Percentiles rank a stretch among this genome's conserved stretches.
phyloP scores from a whole-genome alignment of 139 green algal genomes.

The Tetraselmis striata region DNA sequence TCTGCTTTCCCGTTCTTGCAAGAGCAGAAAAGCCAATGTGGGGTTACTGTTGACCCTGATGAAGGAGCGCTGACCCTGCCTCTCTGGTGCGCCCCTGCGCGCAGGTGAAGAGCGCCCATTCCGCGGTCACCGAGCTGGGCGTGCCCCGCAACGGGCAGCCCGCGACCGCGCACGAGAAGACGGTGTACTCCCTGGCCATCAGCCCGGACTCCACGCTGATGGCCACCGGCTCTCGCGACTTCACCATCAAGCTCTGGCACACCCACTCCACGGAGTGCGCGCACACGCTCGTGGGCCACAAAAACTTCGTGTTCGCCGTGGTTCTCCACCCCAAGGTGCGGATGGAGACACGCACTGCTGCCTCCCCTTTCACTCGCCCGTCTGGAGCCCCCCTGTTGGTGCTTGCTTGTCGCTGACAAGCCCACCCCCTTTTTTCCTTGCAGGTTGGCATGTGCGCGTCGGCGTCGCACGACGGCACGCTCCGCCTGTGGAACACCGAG shows the following conservation, averaged over 20 bases:
- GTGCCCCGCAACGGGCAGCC: background rate
- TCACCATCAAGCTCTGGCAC: background rate
- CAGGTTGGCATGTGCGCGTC: background rate
- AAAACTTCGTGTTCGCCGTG: background rate
- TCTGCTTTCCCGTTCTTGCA: too few species aligned
- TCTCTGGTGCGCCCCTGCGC: too few species aligned
- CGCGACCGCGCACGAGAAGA: background rate
- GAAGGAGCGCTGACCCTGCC: too few species aligned
- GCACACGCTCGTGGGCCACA: background rate
- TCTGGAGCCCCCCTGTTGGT: too few species aligned
- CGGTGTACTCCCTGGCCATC: background rate
- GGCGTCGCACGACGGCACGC: background rate
- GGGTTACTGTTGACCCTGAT: too few species aligned
- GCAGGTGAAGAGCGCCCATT: background rate
- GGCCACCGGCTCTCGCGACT: background rate
- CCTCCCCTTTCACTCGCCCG: too few species aligned
- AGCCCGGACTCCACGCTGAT: background rate
- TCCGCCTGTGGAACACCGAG: background rate
- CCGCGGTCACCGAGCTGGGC: background rate
- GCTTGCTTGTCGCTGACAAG: too few species aligned
- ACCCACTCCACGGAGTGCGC: background rate
- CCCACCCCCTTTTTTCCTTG: too few species aligned
- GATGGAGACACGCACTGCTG: too few species aligned
- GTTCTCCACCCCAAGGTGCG: background rate
- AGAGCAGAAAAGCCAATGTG: too few species aligned